Conservation (phyloP, 805 yeast genomes). For the Candida incommunis region DNA sequence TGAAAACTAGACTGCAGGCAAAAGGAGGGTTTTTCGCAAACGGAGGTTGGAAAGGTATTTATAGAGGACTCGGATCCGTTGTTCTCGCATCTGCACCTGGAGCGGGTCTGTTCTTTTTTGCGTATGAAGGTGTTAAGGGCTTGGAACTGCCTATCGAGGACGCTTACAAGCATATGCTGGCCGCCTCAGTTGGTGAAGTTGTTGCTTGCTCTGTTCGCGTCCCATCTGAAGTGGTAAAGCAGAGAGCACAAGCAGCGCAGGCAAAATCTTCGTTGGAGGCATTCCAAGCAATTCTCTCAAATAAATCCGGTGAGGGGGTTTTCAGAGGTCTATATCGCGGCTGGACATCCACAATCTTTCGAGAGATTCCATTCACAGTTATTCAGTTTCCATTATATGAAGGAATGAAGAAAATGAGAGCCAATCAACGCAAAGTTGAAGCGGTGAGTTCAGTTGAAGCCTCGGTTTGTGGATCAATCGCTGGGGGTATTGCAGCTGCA, state of each 20-base stretch:
- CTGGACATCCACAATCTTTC: conserved; percentile 79
- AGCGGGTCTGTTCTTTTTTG: conserved; percentile 62
- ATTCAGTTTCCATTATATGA: conserved; percentile 95
- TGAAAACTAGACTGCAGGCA: conserved; percentile 91
- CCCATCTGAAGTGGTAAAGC: conserved; percentile 94
- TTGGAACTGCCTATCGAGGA: conserved; percentile 2
- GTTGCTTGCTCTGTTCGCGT: conserved; percentile 91
- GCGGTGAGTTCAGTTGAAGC: conserved; percentile 56
- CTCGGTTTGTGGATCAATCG: conserved; percentile 79
- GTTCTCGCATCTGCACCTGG: conserved; percentile 90
- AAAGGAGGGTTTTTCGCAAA: conserved; percentile 83
- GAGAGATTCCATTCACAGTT: conserved; percentile 94
- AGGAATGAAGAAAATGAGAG: conserved; percentile 51
- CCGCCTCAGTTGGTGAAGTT: conserved; percentile 83
- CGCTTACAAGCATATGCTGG: conserved; percentile 49
- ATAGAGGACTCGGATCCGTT: conserved; percentile 85
- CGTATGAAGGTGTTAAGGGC: conserved; percentile 65
- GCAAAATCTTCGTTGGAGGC: conserved; percentile 50
- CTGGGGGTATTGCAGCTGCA: conserved; percentile 94
- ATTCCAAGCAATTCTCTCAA: conserved; percentile 43
- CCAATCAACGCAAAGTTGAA: conserved; percentile 32
- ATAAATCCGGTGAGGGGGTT: conserved; percentile 65
- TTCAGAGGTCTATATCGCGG: conserved; percentile 79
- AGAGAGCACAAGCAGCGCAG: conserved; percentile 71
- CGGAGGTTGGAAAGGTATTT: conserved; percentile 89